Percentiles rank a stretch among this genome's conserved stretches.
These are phyloP conservation scores for Peronospora destructor DNA, from an alignment of 352 stramenopile genomes.

Conservation along the genomic window DNA sequence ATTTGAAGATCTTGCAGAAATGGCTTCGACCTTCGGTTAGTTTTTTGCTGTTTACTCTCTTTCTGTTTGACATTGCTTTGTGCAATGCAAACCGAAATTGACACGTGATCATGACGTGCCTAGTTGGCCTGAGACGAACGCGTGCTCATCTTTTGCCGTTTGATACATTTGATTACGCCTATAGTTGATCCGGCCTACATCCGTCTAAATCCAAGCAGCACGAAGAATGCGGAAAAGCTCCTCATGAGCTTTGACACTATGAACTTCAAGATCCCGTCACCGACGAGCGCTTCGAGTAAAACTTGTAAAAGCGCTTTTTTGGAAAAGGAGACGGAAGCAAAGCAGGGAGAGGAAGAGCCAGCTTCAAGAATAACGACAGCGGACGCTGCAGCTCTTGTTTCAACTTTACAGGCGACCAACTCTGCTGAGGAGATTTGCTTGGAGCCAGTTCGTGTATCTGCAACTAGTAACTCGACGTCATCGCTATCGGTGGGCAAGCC, in stretches of 20 bases:
- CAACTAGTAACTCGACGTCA: conserved; percentile 16
- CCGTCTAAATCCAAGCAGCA: conserved; percentile 31
- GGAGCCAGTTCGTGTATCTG: conserved; percentile 25
- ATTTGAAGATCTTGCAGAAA: conserved; percentile 45
- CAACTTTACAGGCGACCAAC: conserved; percentile 21
- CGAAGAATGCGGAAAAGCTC: conserved; percentile 69
- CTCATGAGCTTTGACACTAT: conserved; percentile 87
- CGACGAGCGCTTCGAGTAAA: conserved; percentile 54
- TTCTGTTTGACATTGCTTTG: conserved; percentile 30
- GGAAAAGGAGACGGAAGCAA: conserved; percentile 23
- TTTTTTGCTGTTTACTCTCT: conserved; percentile 39
- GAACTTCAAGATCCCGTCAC: conserved; percentile 74
- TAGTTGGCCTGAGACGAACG: conserved; percentile 25
- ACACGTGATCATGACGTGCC: conserved; percentile 23
- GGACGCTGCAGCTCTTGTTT: conserved; percentile 1
- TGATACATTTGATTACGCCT: conserved; percentile 24
- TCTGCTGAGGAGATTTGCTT: conserved; percentile 36
- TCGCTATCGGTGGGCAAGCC: conserved; percentile 28
- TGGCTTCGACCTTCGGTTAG: conserved; percentile 72
- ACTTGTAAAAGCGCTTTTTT: conserved; percentile 39
- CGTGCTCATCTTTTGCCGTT: conserved; percentile 36
- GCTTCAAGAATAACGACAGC: not conserved
- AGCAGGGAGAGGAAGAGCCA: conserved; percentile 8
- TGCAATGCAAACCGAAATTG: conserved; percentile 30
- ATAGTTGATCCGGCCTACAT: conserved; percentile 51